Evolutionary conservation across 2,329 filamentous ascomycete genomes (phyloP), one percentile per base, ranked within the genome.

Genomic region (Fusarium armeniacum): DNA sequence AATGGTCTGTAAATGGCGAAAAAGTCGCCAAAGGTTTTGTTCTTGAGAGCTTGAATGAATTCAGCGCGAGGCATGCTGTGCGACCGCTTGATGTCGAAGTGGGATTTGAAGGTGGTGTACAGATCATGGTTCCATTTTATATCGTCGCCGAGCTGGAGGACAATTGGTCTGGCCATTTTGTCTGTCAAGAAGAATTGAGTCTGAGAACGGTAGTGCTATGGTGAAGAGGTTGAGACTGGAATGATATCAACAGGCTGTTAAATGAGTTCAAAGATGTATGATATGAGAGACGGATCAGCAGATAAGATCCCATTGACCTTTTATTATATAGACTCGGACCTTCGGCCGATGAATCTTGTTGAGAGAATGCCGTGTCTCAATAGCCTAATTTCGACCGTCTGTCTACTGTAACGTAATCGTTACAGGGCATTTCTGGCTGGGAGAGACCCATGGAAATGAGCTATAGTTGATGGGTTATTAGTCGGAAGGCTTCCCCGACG

Each of bases 121-220:
- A 74, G 65, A n/a, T 74, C 65, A 44, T 74, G 73, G 52, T 75
- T 75, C 73, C 73, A 75, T 45, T 63, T 62, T 15, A 75, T 75
- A 26, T 75, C 73, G 40, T 75, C 73, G 41, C 73, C 73, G 56
- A 75, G 71, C n/a, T 75, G 73, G 15, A 75, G 65, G 18, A 75
- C 73, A n/a, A 73, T 73, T 36, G 73, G 73, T 26, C 74, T 75
- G 13, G 67, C 43, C 73, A 75, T 75, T 45, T 51, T 66, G 53
- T 18, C 11, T 20, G 20, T 20, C 20, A 20, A 20, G 20, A 20
- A 3, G 20, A 20, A 20, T 20, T 20, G 20, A 20, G 20, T 3
- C 3, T 20, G 20, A 20, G 20, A 20, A 20, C 20, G 20, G 20
- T 3, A 58, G 10, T 8, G 36, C 52, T n/a, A 28, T 15, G 40